These are phyloP conservation scores for Podaxis mareebaensis DNA, from an alignment of 768 basidiomycete species.

Conservation along the genomic window DNA sequence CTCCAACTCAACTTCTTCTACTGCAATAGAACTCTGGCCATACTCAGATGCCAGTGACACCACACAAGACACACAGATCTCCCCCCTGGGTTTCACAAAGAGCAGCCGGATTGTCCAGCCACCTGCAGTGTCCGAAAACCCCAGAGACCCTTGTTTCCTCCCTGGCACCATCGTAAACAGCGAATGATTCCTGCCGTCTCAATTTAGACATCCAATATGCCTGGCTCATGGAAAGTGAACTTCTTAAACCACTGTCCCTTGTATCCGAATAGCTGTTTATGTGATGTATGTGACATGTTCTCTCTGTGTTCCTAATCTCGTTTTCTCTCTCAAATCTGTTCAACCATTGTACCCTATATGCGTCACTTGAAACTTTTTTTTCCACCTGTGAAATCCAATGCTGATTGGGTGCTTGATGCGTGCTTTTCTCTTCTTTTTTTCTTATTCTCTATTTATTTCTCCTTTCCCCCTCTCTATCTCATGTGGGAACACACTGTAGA, in stretches of 20 bases:
- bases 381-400: conserved; percentile 8
- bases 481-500: conserved; percentile 17
- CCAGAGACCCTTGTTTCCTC: background rate
- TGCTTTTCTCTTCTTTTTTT: conserved; percentile 21
- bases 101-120: background rate
- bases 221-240: conserved; percentile 12
- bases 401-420: conserved; percentile 13
- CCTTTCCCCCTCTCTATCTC: conserved; percentile 22
- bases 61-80: background rate
- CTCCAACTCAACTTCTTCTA: conserved; percentile 1
- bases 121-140: background rate
- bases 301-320: conserved; percentile 14
- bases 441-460: conserved; percentile 21
- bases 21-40: conserved; percentile 23
- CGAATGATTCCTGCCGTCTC: background rate
- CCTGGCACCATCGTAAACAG: background rate
- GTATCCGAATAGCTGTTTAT: background rate
- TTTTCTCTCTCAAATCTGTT: conserved; percentile 15
- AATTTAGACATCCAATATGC: too few species aligned
- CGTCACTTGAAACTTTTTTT: conserved; percentile 9
- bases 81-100: conserved; percentile 6
- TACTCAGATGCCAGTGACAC: conserved; percentile 19
- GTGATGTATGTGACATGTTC: background rate
- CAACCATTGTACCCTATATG: conserved; percentile 6
- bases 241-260: background rate